Evolutionary conservation across 2,329 filamentous ascomycete species (phyloP).

Genomic region (Diaporthe batatas): DNA sequence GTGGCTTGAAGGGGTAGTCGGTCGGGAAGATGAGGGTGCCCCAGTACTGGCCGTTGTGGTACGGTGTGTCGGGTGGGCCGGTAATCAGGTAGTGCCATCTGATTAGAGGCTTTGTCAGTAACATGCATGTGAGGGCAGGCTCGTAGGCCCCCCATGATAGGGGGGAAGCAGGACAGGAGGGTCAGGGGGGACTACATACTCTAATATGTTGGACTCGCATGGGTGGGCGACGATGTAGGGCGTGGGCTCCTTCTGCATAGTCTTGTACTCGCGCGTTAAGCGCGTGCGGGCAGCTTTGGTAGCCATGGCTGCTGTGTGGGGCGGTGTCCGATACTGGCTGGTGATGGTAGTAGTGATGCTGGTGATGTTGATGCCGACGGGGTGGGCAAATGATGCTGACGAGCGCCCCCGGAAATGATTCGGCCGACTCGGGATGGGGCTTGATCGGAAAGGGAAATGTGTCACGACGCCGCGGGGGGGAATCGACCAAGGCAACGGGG

Average conservation of each 20-base stretch:
- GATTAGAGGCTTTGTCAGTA: conserved; percentile 43
- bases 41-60: conserved; percentile 97
- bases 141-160: neutral
- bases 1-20: conserved; percentile 97
- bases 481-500: neutral
- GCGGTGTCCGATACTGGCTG: neutral
- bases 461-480: conserved; percentile 21
- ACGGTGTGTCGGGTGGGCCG: conserved; percentile 92
- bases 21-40: conserved; percentile 94
- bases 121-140: neutral
- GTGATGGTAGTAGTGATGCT: neutral
- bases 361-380: neutral
- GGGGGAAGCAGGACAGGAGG: neutral
- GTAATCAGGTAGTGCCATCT: conserved; percentile 97
- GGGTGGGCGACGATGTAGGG: conserved; percentile 92
- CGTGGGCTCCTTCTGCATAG: conserved; percentile 79
- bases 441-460: conserved; percentile 31
- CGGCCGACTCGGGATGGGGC: conserved; percentile 4
- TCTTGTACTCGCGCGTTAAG: conserved; percentile 73
- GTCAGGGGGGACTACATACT: conserved; percentile 65
- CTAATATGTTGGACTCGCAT: conserved; percentile 90
- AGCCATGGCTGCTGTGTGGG: conserved; percentile 37
- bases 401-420: conserved; percentile 18
- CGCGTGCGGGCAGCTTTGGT: conserved; percentile 42
- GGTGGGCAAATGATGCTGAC: conserved; percentile 26